Conservation (phyloP, 495 filamentous ascomycete genomes). For the Aeminium ludgeri region DNA sequence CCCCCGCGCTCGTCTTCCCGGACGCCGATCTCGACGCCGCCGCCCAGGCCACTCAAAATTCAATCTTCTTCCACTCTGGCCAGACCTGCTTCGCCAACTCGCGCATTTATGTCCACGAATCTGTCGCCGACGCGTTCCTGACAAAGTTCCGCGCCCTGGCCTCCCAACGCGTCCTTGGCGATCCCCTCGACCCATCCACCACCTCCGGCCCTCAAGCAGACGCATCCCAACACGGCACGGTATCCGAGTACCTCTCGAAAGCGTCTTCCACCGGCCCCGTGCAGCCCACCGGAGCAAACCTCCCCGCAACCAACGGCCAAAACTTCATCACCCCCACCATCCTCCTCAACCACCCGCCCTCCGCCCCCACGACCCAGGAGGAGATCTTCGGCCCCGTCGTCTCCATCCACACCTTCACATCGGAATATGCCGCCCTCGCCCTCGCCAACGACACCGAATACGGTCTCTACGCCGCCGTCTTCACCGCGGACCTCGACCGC, state of each 20-base stretch:
- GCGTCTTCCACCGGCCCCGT: slow-evolving; percentile 17
- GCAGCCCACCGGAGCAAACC: slow-evolving; percentile 21
- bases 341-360: slow-evolving; percentile 4
- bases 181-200: slow-evolving; percentile 18
- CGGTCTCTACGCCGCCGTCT: slow-evolving; percentile 30
- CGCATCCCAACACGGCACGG: slow-evolving; percentile 10
- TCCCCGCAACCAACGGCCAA: slow-evolving; percentile 10
- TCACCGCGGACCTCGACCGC: slow-evolving; percentile 34
- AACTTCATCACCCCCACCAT: slow-evolving; percentile 17
- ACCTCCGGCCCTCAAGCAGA: slow-evolving; percentile 20
- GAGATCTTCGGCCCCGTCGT: slow-evolving; percentile 21
- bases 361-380: slow-evolving; percentile 7
- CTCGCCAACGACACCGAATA: slow-evolving; percentile 18
- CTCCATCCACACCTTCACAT: slow-evolving; percentile 17
- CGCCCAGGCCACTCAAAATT: slow-evolving; percentile 20
- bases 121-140: slow-evolving; percentile 19
- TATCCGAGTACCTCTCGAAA: slow-evolving; percentile 19
- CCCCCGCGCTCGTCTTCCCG: slow-evolving; percentile 38
- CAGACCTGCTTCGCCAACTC: slow-evolving; percentile 21
- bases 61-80: slow-evolving; percentile 18
- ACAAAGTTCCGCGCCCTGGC: slow-evolving; percentile 14
- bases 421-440: slow-evolving; percentile 18
- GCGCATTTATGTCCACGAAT: slow-evolving; percentile 24
- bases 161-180: slow-evolving; percentile 14
- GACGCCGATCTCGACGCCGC: slow-evolving; percentile 41